phyloP scores from a whole-genome alignment of 441 rosid genomes.

The Flueggea neowawraea region DNA sequence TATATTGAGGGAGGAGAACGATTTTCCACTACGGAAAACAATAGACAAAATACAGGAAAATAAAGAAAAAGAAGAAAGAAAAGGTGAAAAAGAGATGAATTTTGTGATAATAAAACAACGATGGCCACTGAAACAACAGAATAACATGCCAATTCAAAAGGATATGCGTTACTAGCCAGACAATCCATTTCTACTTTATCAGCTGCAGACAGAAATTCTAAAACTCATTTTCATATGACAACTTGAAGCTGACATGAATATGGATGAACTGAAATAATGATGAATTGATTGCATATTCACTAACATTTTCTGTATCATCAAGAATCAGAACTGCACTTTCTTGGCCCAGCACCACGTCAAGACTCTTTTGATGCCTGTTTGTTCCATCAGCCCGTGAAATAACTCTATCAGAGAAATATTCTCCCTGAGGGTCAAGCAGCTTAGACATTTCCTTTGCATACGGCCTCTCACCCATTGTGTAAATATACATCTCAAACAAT shows the following conservation, averaged over 20 bases:
- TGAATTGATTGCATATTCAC: slow-evolving; percentile 14
- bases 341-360: slow-evolving; percentile 85
- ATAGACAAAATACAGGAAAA: not conserved
- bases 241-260: not conserved
- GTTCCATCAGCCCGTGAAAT: slow-evolving; percentile 96
- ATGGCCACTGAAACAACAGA: not conserved
- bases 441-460: slow-evolving; percentile 90
- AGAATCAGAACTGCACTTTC: slow-evolving; percentile 87
- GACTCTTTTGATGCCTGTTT: slow-evolving; percentile 74
- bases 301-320: slow-evolving; percentile 87
- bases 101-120: not conserved
- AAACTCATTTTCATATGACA: not conserved
- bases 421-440: slow-evolving; percentile 70
- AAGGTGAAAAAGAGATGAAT: not conserved
- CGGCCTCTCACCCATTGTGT: slow-evolving; percentile 88
- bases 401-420: slow-evolving; percentile 58
- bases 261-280: not conserved
- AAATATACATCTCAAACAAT: slow-evolving; percentile 87
- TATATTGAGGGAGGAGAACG: no score
- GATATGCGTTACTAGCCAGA: not conserved
- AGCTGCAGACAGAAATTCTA: not conserved
- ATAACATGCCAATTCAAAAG: not conserved
- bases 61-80: not conserved
- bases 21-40: no score
- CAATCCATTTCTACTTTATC: not conserved